These are phyloP conservation scores for Chrysanthemum seticuspe DNA, from an alignment of 129 eudicot genomes.

Conservation along the genomic window DNA sequence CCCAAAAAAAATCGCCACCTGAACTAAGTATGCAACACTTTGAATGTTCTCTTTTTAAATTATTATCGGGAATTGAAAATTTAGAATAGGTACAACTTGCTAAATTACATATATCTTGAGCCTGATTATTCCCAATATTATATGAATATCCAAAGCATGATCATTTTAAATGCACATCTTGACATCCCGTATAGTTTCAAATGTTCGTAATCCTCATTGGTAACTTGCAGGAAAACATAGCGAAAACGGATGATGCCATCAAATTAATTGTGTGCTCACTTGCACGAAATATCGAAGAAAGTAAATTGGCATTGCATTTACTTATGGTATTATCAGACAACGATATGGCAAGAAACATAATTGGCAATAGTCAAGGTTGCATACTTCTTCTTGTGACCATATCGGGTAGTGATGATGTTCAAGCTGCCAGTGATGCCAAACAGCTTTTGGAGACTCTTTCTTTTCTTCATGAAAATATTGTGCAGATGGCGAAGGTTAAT, in stretches of 20 bases:
- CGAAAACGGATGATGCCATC: constrained; percentile 35
- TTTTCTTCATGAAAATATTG: constrained; percentile 42
- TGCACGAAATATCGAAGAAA: constrained; percentile 51
- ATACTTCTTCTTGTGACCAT: constrained; percentile 56
- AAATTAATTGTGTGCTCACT: constrained; percentile 43
- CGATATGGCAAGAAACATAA: constrained; percentile 30
- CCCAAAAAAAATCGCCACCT: too few species aligned
- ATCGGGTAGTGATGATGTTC: constrained; percentile 41
- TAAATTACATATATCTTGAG: too few species aligned
- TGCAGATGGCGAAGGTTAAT: constrained; percentile 53
- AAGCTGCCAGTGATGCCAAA: constrained; percentile 48
- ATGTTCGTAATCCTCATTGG: neutral
- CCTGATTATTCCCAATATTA: too few species aligned
- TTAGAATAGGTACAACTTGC: too few species aligned
- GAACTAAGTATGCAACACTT: too few species aligned
- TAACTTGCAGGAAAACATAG: constrained; percentile 42
- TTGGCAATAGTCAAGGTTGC: constrained; percentile 50
- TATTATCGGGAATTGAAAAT: too few species aligned
- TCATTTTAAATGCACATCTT: too few species aligned
- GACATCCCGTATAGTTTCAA: too few species aligned
- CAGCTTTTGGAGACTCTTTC: constrained; percentile 48
- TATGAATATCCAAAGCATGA: too few species aligned
- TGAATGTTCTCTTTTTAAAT: too few species aligned
- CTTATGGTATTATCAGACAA: constrained; percentile 44
- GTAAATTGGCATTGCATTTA: constrained; percentile 47